Evolutionary conservation across 2,329 filamentous ascomycete genomes (phyloP).

Genomic region (Monilinia laxa): DNA sequence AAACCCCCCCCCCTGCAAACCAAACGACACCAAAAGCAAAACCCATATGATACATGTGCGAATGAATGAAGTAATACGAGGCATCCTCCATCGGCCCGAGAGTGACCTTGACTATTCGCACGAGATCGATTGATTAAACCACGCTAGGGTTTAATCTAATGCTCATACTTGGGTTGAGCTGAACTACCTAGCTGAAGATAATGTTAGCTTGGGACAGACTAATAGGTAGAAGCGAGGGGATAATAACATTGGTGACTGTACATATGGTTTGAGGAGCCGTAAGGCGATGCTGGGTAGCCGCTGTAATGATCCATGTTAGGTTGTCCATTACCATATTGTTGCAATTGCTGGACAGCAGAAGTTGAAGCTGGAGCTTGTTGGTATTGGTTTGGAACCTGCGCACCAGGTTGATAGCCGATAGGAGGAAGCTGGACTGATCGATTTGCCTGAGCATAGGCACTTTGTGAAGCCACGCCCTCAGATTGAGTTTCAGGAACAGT

Average conservation of each 20-base stretch:
- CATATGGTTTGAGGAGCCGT: conserved; percentile 52
- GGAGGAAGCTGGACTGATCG: conserved; percentile 64
- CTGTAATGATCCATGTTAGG: conserved; percentile 44
- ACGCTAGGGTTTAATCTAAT: conserved; percentile 31
- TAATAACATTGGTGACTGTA: conserved; percentile 56
- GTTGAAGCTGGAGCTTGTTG: conserved; percentile 47
- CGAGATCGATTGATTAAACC: conserved; percentile 24
- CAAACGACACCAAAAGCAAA: conserved; percentile 38
- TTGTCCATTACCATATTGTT: conserved; percentile 52
- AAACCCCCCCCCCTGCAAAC: conserved; percentile 5
- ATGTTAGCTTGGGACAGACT: conserved; percentile 32
- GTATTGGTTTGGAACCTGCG: conserved; percentile 46
- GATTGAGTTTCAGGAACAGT: conserved; percentile 56
- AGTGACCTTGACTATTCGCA: conserved; percentile 25
- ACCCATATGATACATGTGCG: conserved; percentile 42
- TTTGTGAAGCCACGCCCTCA: conserved; percentile 50
- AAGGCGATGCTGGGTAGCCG: conserved; percentile 59
- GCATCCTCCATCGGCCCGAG: conserved; percentile 27
- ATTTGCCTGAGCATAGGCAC: conserved; percentile 46
- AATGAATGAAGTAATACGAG: conserved; percentile 31
- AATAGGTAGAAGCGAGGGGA: conserved; percentile 30
- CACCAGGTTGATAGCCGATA: conserved; percentile 67
- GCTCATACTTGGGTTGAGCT: conserved; percentile 40
- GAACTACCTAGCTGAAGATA: conserved; percentile 36
- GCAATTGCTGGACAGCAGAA: conserved; percentile 52